Conservation (phyloP, 345 rosid species). For the Turritis glabra region DNA sequence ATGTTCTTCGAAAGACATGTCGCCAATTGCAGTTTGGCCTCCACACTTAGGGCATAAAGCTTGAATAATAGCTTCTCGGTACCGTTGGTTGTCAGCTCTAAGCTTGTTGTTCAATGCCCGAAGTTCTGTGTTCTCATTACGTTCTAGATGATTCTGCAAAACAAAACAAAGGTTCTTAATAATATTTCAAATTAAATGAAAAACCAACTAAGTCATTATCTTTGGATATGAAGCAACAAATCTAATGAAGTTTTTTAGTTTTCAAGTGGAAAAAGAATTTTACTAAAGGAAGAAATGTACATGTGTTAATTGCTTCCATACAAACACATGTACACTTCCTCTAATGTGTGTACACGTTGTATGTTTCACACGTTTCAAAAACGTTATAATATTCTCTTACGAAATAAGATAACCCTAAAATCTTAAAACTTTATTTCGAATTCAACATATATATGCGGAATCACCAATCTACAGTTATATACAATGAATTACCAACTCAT, state of each 20-base stretch:
- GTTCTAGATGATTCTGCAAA: conserved; percentile 76
- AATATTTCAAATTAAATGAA: neutral
- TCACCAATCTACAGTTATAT: neutral
- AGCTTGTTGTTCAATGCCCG: neutral
- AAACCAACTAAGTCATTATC: neutral
- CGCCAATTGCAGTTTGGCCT: conserved; percentile 74
- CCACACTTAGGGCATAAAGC: conserved; percentile 45
- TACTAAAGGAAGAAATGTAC: no score
- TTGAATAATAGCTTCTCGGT: neutral
- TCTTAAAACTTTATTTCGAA: neutral
- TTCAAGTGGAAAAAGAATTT: neutral
- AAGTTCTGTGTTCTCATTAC: conserved; percentile 70
- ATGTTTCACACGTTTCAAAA: neutral
- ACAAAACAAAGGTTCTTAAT: neutral
- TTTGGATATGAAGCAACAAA: neutral
- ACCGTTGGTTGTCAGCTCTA: neutral
- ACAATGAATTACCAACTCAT: neutral
- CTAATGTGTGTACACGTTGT: neutral
- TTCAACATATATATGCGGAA: neutral
- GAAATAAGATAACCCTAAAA: neutral
- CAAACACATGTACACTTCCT: neutral
- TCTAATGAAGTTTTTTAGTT: neutral
- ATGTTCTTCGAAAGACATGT: conserved; percentile 84
- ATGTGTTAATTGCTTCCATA: neutral
- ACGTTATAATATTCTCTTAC: neutral